Evolutionary conservation across 148 eudicot species (phyloP).

Genomic region (Nepenthes gracilis): DNA sequence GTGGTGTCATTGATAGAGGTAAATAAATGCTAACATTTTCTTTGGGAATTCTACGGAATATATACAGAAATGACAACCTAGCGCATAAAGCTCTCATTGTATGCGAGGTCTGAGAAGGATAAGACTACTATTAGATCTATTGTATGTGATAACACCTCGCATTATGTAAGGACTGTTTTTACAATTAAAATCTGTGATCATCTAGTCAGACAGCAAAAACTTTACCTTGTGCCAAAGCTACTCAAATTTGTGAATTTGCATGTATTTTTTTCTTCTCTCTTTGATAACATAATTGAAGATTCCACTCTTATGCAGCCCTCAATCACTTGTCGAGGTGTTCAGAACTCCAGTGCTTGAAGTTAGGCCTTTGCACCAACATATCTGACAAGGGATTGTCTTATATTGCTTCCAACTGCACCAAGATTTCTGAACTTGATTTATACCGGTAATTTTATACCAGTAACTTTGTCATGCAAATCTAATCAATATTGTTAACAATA

Average conservation of each 20-base stretch:
- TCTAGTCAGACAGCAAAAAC: too few relatives aligned
- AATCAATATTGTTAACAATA: not conserved
- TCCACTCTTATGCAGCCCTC: constrained; percentile 37
- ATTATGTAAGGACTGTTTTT: too few relatives aligned
- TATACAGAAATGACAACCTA: too few relatives aligned
- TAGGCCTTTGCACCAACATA: constrained; percentile 60
- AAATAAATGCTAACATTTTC: not conserved
- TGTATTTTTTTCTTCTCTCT: not conserved
- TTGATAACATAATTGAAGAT: not conserved
- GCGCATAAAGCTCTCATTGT: too few relatives aligned
- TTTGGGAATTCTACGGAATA: too few relatives aligned
- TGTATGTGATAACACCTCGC: too few relatives aligned
- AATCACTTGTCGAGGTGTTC: constrained; percentile 49
- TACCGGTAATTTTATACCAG: constrained; percentile 41
- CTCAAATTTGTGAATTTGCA: not conserved
- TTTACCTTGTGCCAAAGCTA: too few relatives aligned
- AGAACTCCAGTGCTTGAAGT: constrained; percentile 40
- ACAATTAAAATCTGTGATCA: too few relatives aligned
- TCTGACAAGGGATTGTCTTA: constrained; percentile 52
- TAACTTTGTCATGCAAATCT: not conserved
- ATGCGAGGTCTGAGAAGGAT: too few relatives aligned
- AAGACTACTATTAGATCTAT: too few relatives aligned
- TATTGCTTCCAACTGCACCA: constrained; percentile 49
- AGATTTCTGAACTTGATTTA: constrained; percentile 58
- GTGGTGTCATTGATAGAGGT: constrained; percentile 58